Evolutionary conservation across 179 eudicot species (phyloP).

Genomic region (Corrigiola litoralis): DNA sequence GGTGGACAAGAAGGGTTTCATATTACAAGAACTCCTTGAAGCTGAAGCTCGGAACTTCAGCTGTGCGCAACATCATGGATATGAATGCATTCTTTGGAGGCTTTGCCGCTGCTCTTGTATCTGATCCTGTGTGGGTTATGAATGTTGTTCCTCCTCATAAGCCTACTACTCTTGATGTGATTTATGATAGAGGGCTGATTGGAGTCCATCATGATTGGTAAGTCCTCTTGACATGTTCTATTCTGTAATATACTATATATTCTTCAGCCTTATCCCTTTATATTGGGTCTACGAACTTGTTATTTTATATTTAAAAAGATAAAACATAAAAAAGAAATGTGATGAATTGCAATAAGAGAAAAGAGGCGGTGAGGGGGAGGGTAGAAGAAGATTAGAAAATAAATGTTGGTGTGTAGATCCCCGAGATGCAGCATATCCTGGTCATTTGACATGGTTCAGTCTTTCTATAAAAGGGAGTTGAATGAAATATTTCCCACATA

Average conservation of each 20-base stretch:
- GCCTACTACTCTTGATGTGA: constrained; percentile 70
- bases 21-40: constrained; percentile 70
- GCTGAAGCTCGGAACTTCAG: constrained; percentile 66
- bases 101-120: constrained; percentile 81
- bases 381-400: not conserved
- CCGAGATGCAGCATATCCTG: too few species aligned
- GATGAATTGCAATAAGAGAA: too few species aligned
- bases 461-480: too few species aligned
- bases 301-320: not conserved
- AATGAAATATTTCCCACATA: too few species aligned
- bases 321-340: too few species aligned
- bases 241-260: not conserved
- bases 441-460: too few species aligned
- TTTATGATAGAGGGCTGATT: constrained; percentile 84
- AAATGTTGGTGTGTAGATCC: not conserved
- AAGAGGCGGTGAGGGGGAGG: too few species aligned
- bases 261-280: not conserved
- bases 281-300: not conserved
- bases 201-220: constrained; percentile 94
- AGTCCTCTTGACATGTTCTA: constrained; percentile 27
- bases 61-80: constrained; percentile 89
- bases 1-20: constrained; percentile 73
- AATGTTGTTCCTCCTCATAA: constrained; percentile 82
- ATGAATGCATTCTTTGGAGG: constrained; percentile 96
- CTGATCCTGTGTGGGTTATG: constrained; percentile 97